Evolutionary conservation across 2,329 filamentous ascomycete species (phyloP), one percentile per base, ranked within the genome.

Genomic region (Cladosporium velox): DNA sequence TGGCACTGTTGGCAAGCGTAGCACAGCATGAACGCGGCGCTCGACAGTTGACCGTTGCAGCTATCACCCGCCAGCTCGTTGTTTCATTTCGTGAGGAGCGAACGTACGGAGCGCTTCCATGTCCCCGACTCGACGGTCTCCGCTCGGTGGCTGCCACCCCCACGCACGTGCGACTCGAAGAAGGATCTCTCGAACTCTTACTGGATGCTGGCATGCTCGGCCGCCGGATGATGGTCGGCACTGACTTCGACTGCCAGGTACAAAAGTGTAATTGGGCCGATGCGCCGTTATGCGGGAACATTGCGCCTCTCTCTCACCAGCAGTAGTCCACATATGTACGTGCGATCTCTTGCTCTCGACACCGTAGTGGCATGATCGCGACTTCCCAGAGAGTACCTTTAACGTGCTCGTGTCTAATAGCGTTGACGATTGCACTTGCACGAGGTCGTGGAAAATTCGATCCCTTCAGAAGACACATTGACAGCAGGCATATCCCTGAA

Each of bases 91-190:
- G 24, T 47, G 57, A 44, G 35, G 57, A 59, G 38, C 14, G 38
- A 59, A 35, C 57, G 21, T 44, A 38, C 32, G 57, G 57, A 59
- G 57, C 18, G 32, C 30, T 58, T 55, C 28, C 52, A 32, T 55
- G 55, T 38, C 32, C 21, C 41, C 55, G 55, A 41, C 30, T 58
- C 55, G 12, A 26, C 32, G 30, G 55, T 26, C 57, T 41, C 32
- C 35, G 24, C 21, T 38, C 57, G 34, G 21, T 24, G 57, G 57
- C 35, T 30, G 57, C 38, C 57, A 30, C 2, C 34, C 47, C 49
- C 61, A 57, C 51, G 51, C 61, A 26, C 58, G 58, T 60, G 58
- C 58, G 30, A 47, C n/a, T 28, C 47, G 24, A 54, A 58, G 55
- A 52, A 21, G 49, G 49, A 41, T 51, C 41, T 60, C 28, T 32